phyloP scores from a whole-genome alignment of 2,329 filamentous ascomycete species.

The Bipolaris gigantea region DNA sequence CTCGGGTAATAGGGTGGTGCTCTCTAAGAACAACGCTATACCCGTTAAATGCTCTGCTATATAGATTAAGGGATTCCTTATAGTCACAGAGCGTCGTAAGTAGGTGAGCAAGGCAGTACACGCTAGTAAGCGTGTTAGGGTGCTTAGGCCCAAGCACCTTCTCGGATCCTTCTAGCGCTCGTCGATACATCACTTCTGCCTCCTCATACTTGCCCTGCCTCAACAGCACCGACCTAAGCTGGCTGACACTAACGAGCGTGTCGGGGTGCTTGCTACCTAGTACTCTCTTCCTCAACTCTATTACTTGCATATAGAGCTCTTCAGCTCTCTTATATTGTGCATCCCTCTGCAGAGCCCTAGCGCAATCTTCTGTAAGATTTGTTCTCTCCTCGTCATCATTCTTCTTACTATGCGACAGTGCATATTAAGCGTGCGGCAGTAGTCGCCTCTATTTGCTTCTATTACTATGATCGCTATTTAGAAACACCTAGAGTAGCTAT shows the following conservation, averaged over 20 bases:
- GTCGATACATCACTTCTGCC: not conserved
- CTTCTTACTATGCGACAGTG: slow-evolving; percentile 1
- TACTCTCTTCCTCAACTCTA: not conserved
- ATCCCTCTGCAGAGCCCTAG: not conserved
- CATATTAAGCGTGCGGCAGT: not conserved
- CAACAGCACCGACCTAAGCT: not conserved
- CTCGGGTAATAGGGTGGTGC: not conserved
- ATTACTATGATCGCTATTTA: not conserved
- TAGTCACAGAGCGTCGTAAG: not conserved
- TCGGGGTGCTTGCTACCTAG: not conserved
- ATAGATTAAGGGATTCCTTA: slow-evolving; percentile 1
- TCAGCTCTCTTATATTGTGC: not conserved
- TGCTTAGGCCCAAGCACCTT: not conserved
- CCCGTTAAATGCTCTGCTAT: not conserved
- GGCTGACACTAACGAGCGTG: not conserved
- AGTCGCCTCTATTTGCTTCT: slow-evolving; percentile 2
- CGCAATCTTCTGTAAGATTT: not conserved
- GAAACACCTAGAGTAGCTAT: slow-evolving; percentile 4
- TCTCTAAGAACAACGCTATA: not conserved
- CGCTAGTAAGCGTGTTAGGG: not conserved
- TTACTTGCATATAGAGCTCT: not conserved
- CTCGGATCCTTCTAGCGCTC: not conserved
- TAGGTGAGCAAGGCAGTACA: not conserved
- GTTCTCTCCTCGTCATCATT: not conserved
- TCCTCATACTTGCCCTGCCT: not conserved